These are phyloP conservation scores for Fomitopsis schrenkii DNA, from an alignment of 1,284 basidiomycete genomes.

Conservation along the genomic window DNA sequence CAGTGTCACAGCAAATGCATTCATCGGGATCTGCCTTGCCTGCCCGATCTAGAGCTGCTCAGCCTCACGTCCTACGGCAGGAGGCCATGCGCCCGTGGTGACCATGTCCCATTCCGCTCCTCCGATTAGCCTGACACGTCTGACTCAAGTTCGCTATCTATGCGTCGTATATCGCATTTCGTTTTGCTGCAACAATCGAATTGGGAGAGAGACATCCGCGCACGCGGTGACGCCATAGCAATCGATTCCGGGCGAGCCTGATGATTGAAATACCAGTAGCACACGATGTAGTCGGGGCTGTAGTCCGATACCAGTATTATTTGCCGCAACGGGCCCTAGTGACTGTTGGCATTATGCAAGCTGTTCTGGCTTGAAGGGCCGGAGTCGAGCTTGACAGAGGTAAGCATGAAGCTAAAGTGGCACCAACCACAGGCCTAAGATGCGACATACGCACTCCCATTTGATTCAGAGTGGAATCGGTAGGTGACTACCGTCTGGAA, in stretches of 20 bases:
- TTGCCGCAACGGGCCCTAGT: no score
- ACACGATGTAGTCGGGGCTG: not conserved
- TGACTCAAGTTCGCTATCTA: not conserved
- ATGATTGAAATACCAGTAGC: not conserved
- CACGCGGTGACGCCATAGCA: not conserved
- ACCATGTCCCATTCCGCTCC: not conserved
- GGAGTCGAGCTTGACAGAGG: not conserved
- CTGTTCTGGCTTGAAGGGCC: not conserved
- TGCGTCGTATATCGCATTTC: not conserved
- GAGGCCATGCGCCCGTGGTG: not conserved
- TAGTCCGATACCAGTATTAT: not conserved
- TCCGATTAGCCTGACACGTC: not conserved
- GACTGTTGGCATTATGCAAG: no score
- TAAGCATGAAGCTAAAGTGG: not conserved
- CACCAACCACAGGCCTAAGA: not conserved
- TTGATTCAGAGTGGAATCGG: no score
- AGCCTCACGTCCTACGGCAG: not conserved
- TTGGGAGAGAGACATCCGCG: not conserved
- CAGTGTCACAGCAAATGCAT: not conserved
- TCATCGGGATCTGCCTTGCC: slow-evolving; percentile 2
- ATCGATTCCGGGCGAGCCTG: not conserved
- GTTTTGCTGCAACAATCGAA: not conserved
- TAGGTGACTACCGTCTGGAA: not conserved
- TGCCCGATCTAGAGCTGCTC: not conserved
- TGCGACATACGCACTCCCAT: not conserved